Evolutionary conservation across 805 yeast species (phyloP), one percentile per base, ranked within the genome.

Genomic region (Lachancea sp.): DNA sequence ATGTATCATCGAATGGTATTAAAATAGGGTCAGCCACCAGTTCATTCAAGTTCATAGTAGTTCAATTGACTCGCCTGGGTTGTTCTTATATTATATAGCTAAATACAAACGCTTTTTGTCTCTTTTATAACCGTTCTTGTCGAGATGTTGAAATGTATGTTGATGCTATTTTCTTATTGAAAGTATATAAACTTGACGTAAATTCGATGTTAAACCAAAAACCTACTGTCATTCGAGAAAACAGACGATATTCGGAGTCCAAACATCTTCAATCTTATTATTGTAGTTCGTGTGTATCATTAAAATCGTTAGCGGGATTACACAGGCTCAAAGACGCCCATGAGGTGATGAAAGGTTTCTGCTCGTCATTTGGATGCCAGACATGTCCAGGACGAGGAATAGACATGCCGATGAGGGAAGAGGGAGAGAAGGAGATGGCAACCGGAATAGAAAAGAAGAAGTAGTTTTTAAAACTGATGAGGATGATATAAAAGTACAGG

Each of bases 1-100:
- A 83, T 0, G 97, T 89, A 58, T 86, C 88, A 59, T 89, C 96
- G 58, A 89, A 84, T 0, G 95, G 91, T 2, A 70, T 62, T 3
- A 70, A 63, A 3, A 56, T 43, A 12, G 42, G 46, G 18, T 38
- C 41, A 16, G 38, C 10, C 8, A 27, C 30, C 16, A 26, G 27
- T 16, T 26, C 33, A 7, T 37, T 27, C 22, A 30, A 18, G 27
- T 42, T 42, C 46, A 42, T 42, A 19, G n/a, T 11, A 26, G 11
- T 26, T 7, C 29, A 29, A 5, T 29, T 11, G 31, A 11, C 15
- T 29, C 13, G 31, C 5, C 31, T 29, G 8, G 25, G 8, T 22
- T 22, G 25, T 22, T 22, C 25, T 22, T 22, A 22, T 22, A 22
- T 22, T 22, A 22, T 22, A 22, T 22, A 22, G 8, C 8, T 22